A percentile compares a stretch with the other conserved stretches of the same genome.
Evolutionary conservation across 768 basidiomycete genomes (phyloP).

Genomic region (Lactarius evosmus): DNA sequence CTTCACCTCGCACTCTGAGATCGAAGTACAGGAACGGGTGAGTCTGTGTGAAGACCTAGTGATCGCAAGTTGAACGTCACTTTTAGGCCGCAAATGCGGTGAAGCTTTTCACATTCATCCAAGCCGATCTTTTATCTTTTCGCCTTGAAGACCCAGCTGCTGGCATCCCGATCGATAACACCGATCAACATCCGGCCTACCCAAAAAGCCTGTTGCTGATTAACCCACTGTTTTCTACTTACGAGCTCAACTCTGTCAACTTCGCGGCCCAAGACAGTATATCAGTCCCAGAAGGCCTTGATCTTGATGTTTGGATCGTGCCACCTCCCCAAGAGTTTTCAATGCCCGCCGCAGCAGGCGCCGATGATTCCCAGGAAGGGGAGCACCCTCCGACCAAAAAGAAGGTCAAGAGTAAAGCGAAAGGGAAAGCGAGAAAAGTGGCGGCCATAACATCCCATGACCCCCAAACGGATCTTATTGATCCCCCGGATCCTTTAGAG

Average conservation of each 20-base stretch:
- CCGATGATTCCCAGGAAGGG: constrained; percentile 37
- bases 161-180: constrained; percentile 35
- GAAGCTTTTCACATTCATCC: constrained; percentile 72
- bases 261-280: constrained; percentile 76
- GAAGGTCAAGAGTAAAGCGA: constrained; percentile 42
- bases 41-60: constrained; percentile 32
- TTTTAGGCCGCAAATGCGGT: constrained; percentile 75
- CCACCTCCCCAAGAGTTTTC: constrained; percentile 49
- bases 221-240: constrained; percentile 66
- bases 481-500: constrained; percentile 38
- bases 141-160: constrained; percentile 42
- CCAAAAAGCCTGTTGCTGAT: constrained; percentile 91
- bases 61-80: constrained; percentile 15
- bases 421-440: constrained; percentile 41
- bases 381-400: constrained; percentile 33
- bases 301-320: constrained; percentile 84
- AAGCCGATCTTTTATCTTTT: constrained; percentile 63
- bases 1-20: constrained; percentile 60
- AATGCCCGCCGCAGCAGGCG: constrained; percentile 33
- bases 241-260: constrained; percentile 87
- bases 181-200: constrained; percentile 51
- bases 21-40: constrained; percentile 93
- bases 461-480: neutral
- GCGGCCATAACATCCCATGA: constrained; percentile 34
- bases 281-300: constrained; percentile 75